Evolutionary conservation across 108 stramenopile species (phyloP).

Genomic region (Cyclotella atomus): DNA sequence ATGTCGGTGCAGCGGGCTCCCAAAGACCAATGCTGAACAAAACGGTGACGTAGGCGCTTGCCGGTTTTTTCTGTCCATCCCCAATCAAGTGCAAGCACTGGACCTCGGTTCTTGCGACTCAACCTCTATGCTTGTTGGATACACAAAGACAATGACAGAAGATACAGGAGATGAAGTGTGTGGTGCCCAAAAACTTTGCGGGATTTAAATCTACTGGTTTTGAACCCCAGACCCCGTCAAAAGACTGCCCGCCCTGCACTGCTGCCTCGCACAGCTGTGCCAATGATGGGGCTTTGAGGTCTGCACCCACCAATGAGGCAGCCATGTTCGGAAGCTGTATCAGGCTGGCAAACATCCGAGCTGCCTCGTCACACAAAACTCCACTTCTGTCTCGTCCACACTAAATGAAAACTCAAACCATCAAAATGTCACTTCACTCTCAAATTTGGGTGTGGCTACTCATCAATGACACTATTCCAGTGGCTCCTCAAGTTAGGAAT

Average conservation of each 20-base stretch:
- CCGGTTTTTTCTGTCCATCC: neutral
- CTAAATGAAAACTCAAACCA: neutral
- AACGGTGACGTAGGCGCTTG: too few relatives aligned
- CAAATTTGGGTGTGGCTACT: too few relatives aligned
- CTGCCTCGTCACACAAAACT: neutral
- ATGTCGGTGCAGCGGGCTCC: too few relatives aligned
- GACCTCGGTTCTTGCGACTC: slow-evolving; percentile 5
- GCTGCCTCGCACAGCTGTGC: neutral
- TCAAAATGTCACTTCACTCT: neutral
- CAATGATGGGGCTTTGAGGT: neutral
- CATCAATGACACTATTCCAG: neutral
- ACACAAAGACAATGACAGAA: neutral
- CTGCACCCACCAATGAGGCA: slow-evolving; percentile 7
- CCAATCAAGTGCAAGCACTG: slow-evolving; percentile 7
- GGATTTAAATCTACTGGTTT: neutral
- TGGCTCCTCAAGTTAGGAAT: slow-evolving; percentile 5
- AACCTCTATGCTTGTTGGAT: neutral
- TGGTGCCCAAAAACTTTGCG: slow-evolving; percentile 6
- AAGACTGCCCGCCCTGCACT: neutral
- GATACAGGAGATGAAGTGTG: neutral
- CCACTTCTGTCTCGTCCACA: neutral
- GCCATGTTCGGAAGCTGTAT: slow-evolving; percentile 1
- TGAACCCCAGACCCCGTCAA: neutral
- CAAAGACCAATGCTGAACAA: too few relatives aligned
- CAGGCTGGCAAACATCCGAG: neutral